Base-by-base conservation (phyloP, 2,329 filamentous ascomycete genomes). In the Paracamarosporium sp. region DNA sequence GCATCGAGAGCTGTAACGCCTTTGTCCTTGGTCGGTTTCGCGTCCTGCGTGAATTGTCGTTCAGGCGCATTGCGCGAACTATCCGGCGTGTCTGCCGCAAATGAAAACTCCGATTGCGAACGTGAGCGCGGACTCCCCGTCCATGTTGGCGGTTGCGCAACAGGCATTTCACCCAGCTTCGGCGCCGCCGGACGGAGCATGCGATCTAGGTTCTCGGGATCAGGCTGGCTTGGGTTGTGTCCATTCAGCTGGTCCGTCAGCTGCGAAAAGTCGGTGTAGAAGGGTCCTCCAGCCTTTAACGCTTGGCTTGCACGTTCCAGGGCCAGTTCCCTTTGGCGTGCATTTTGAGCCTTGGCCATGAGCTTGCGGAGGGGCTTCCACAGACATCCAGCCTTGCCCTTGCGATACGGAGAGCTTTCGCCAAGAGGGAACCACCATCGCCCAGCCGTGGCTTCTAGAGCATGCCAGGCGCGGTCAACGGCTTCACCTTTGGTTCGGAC, bases 361-460 rank as follows among this genome's bases (percentile, higher is more conserved):
- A 90, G 76, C 60, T 85, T 87, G 25, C 82, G 78, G 45, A 90
- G 76, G 0, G 87, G 87, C 41, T 84, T 83, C 88, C 88, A 90
- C 0, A 90, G 74, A 76, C 86, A 84, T 3, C 85, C 83, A 50
- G 81, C 60, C 66, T 76, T 61, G 17, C 62, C 50, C 71, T 72
- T 64, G 58, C 65, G 60, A 30, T 65, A 54, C 56, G 71, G 55
- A 22, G 65, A 62, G 31, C 56, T 13, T 6, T 72, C 62, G 30
- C 56, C 60, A 7, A 74, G 57, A 13, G 72, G 71, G 38, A 72
- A 73, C 79, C 79, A 82, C 59, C 79, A 77, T 2, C 77, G 74
- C 27, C 76, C 72, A 9, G 78, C 69, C 1, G 79, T 80, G 27
- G 75, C 75, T 57, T 85, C 83, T 15, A 88, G 79, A 1, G 85